Conservation (phyloP, 805 yeast species). For the Myxozyma kluyveri region DNA sequence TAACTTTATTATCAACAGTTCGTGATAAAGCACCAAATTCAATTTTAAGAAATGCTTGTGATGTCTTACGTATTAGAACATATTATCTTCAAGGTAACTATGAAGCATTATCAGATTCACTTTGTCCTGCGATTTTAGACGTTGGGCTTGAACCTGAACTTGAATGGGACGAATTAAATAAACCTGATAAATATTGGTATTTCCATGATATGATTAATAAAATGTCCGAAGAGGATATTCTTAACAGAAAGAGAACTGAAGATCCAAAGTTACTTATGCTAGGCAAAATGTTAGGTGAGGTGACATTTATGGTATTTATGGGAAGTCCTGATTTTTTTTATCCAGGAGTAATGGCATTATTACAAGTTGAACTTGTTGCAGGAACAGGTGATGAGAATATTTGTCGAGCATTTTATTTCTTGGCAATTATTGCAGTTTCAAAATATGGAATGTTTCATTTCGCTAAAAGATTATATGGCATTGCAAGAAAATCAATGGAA, state of each 20-base stretch:
- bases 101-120: neutral
- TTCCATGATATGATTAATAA: conserved; percentile 9
- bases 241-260: conserved; percentile 1
- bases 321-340: conserved; percentile 15
- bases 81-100: conserved; percentile 16
- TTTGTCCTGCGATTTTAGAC: neutral
- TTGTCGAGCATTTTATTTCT: conserved; percentile 13
- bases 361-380: conserved; percentile 6
- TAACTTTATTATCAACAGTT: neutral
- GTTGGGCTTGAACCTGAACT: conserved; percentile 1
- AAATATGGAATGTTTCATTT: conserved; percentile 14
- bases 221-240: conserved; percentile 18
- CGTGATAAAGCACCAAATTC: neutral
- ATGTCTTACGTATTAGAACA: conserved; percentile 3
- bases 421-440: conserved; percentile 24
- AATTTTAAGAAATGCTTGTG: conserved; percentile 5
- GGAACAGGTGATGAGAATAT: conserved; percentile 18
- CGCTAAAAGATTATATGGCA: conserved; percentile 9
- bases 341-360: conserved; percentile 6
- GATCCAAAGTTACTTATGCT: neutral
- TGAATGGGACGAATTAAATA: conserved; percentile 6
- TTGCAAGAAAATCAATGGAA: conserved; percentile 5
- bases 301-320: conserved; percentile 10
- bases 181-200: conserved; percentile 13
- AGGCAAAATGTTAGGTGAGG: conserved; percentile 8